Percentiles rank a stretch among this genome's conserved stretches.
phyloP scores from a whole-genome alignment of 768 basidiomycete genomes.

The Termitomyces sp. region DNA sequence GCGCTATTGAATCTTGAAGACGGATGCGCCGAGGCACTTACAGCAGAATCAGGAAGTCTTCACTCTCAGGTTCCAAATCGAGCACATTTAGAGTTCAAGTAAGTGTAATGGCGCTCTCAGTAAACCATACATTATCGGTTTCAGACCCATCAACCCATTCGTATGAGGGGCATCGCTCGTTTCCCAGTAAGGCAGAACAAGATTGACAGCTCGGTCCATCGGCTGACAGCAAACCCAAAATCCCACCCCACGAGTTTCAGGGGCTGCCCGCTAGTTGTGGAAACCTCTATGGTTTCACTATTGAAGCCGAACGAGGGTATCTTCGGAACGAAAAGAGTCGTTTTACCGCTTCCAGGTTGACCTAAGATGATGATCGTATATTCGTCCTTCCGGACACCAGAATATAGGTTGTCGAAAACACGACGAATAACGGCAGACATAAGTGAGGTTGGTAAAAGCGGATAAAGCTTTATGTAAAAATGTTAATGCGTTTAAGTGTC shows the following conservation, averaged over 20 bases:
- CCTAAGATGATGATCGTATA: constrained; percentile 32
- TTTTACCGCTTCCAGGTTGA: constrained; percentile 40
- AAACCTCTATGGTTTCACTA: constrained; percentile 48
- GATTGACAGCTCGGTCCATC: constrained; percentile 35
- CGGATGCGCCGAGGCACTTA: constrained; percentile 32
- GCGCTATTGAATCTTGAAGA: constrained; percentile 16
- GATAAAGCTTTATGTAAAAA: too few species aligned
- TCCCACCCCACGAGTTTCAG: constrained; percentile 60
- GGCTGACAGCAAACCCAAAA: constrained; percentile 49
- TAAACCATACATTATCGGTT: constrained; percentile 29
- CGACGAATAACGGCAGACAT: constrained; percentile 6
- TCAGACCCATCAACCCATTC: constrained; percentile 60
- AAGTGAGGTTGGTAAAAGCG: neutral
- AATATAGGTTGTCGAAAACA: constrained; percentile 19
- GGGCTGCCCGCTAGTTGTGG: constrained; percentile 25
- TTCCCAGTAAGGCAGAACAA: constrained; percentile 22
- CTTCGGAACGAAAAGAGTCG: constrained; percentile 39
- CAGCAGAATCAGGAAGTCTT: constrained; percentile 14
- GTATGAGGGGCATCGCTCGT: constrained; percentile 54
- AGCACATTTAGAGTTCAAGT: constrained; percentile 31
- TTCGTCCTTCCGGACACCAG: constrained; percentile 4
- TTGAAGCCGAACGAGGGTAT: constrained; percentile 50
- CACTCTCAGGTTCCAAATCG: constrained; percentile 2
- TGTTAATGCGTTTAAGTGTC: neutral
- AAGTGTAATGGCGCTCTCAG: constrained; percentile 51